Evolutionary conservation across 2,329 filamentous ascomycete species (phyloP), one percentile per base, ranked within the genome.

Genomic region (Lomentospora prolificans): DNA sequence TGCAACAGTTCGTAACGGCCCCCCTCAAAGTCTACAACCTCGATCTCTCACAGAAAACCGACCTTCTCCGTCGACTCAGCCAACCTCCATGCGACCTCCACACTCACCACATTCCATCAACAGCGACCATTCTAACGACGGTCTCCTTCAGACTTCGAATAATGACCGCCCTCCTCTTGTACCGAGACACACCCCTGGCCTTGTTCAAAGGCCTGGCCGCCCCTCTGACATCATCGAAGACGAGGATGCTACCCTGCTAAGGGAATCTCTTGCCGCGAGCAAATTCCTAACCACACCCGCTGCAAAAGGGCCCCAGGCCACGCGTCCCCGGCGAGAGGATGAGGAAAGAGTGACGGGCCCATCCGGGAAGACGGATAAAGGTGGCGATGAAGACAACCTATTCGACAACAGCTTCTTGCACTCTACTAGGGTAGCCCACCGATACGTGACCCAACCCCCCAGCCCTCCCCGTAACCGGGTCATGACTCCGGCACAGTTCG

Each of bases 401-500:
- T 83, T 83, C 57, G 78, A 80, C 57, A 75, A 70, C 24, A 75
- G 70, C 33, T 61, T 71, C 7, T 63, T 69, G 2, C 71, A 70
- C 3, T 69, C 70, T 6, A 66, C 68, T 9, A 69, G 68, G 46
- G 60, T 69, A 24, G 65, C 66, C 10, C 67, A 71, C 36, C 72
- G 71, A 57, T 67, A 67, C 52, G 60, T 60, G 10, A 64, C 64
- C 9, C 70, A 63, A 53, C 68, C 65, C 51, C 64, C 66, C 6
- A 74, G 66, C 55, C 68, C 73, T 2, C 69, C 77, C 7, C 74
- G 75, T 19, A 86, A 81, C 66, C 94, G 94, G 69, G 86, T 94
- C 59, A 95, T 96, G 89, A 96, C 90, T 1, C 87, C 87, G 1
- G 88, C 85, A 9, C 84, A 96, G 66, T 96, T 95, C 62, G 90